Base-by-base conservation (phyloP, 1,284 basidiomycete species). In the Cryptococcus hybrid region DNA sequence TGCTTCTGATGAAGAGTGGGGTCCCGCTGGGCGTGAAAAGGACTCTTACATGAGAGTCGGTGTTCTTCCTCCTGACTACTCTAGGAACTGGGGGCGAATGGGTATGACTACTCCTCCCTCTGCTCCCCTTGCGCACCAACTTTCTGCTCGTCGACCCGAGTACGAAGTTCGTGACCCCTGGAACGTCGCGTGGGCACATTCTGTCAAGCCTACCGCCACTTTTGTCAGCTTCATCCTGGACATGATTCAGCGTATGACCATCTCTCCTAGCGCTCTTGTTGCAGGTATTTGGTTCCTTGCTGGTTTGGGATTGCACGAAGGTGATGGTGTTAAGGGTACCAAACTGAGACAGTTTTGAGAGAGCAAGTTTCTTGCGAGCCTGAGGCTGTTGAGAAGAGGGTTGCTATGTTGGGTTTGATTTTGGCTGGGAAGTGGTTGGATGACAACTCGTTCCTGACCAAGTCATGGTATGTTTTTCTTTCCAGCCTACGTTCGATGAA, bases 371-470 rank as follows among this genome's bases (percentile, higher is more conserved):
- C 76, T 47, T 43, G 54, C 47, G 73, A 79, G 34, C 83, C 85
- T 48, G 79, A 82, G 55, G 84, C 84, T 53, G 77, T 80, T 2
- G 77, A 71, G 60, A 65, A 68, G 54, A 56, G 66, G 39, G 70
- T 78, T 30, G 82, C 91, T 59, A 82, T 90, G 15, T 80, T 93
- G n/a, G 90, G 90, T 37, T 88, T 88, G 62, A 89, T 92, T 85
- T 80, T 92, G 43, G 88, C 90, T 24, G 92, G 92, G 76, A 93
- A 93, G 78, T 92, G 90, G 90, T 72, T 93, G 63, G 90, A 93
- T 69, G 90, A 93, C 69, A 90, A 92, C 70, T 92, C 91, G 0
- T 93, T 92, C 77, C 89, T 89, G 52, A 92, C 90, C 79, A 91
- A 90, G 80, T 92, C 90, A 57, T 93, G 91, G 90, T 89, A 74